A percentile compares a stretch with the other conserved stretches of the same genome.
phyloP scores from a whole-genome alignment of 106 monocot species.

The Platanthera zijinensis region DNA sequence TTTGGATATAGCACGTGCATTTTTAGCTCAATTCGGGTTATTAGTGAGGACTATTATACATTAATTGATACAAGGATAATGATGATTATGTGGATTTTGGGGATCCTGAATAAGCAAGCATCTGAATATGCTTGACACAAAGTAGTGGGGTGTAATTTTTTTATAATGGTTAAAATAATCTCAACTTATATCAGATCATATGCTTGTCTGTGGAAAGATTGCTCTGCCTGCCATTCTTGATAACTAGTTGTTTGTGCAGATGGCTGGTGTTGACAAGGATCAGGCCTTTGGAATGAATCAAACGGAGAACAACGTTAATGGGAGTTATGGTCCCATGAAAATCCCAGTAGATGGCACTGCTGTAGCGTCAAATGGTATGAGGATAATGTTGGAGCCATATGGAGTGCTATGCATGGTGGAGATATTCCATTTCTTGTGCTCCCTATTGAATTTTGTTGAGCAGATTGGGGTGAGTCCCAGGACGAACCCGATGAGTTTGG shows the following conservation, averaged over 20 bases:
- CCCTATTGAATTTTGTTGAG: conserved; percentile 66
- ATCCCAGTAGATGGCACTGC: conserved; percentile 22
- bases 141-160: too few species aligned
- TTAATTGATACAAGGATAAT: neutral
- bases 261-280: conserved; percentile 40
- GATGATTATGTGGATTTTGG: neutral
- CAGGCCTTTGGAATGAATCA: conserved; percentile 48
- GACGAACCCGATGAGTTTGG: conserved; percentile 61
- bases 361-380: conserved; percentile 17
- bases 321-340: conserved; percentile 15
- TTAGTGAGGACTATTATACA: too few species aligned
- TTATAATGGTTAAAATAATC: too few species aligned
- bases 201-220: neutral
- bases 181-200: neutral
- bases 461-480: conserved; percentile 60
- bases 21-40: too few species aligned
- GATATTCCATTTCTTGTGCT: conserved; percentile 88
- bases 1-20: too few species aligned
- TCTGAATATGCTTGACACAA: too few species aligned
- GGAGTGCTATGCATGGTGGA: conserved; percentile 81
- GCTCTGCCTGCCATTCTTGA: neutral
- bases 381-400: conserved; percentile 48
- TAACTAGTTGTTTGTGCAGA: conserved; percentile 27
- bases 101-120: too few species aligned
- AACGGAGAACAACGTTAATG: conserved; percentile 67